Conservation (phyloP, 805 yeast genomes). For the Saturnispora saitoi region DNA sequence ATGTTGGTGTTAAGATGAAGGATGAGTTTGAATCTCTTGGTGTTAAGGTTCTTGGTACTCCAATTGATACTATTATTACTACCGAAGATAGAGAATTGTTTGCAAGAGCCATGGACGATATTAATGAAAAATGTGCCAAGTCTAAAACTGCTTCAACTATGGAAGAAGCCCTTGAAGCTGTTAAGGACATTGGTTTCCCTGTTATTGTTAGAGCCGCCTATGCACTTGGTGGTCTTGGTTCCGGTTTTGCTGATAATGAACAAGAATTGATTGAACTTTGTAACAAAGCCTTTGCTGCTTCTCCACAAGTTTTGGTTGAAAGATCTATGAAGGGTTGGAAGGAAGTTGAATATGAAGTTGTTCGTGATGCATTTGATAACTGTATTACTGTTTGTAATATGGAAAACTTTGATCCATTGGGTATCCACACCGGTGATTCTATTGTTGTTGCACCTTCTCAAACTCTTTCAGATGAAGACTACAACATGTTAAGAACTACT, state of each 20-base stretch:
- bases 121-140: constrained; percentile 92
- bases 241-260: constrained; percentile 86
- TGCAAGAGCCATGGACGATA: constrained; percentile 91
- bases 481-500: constrained; percentile 95
- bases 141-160: constrained; percentile 91
- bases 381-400: constrained; percentile 98
- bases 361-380: constrained; percentile 90
- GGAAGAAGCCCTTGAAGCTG: constrained; percentile 90
- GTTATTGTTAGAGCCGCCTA: constrained; percentile 96
- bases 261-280: constrained; percentile 81
- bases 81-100: constrained; percentile 97
- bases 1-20: constrained; percentile 91
- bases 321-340: constrained; percentile 98
- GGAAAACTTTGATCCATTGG: constrained; percentile 98
- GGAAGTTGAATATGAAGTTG: constrained; percentile 97
- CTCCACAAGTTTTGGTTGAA: constrained; percentile 95
- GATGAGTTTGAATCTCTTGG: constrained; percentile 89
- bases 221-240: constrained; percentile 95
- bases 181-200: constrained; percentile 82
- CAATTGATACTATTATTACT: constrained; percentile 89
- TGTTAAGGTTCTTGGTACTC: constrained; percentile 95
- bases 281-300: constrained; percentile 76
- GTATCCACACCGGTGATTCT: constrained; percentile 98
- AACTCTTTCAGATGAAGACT: constrained; percentile 93
- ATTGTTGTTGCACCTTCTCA: constrained; percentile 98